A percentile compares a stretch with the other conserved stretches of the same genome.
Evolutionary conservation across 2,329 filamentous ascomycete genomes (phyloP).

Genomic region (Ophiostoma triangulosporum): DNA sequence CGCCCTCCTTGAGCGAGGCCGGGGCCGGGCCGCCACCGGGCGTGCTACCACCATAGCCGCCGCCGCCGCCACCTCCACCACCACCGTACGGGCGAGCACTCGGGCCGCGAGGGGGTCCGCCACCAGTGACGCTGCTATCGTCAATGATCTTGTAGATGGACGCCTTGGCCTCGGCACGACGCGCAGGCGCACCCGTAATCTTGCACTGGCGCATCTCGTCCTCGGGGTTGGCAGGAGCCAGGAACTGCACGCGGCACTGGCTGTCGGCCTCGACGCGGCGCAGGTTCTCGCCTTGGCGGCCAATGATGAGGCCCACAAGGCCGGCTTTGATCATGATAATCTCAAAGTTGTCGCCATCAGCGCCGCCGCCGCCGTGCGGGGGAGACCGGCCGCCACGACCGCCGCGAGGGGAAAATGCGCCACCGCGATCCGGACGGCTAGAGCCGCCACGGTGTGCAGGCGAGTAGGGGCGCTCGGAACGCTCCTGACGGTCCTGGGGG

Average conservation of each 20-base stretch:
- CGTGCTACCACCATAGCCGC: conserved; percentile 18
- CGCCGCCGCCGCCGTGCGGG: conserved; percentile 13
- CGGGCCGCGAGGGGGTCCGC: conserved; percentile 12
- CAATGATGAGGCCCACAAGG: conserved; percentile 81
- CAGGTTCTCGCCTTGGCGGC: conserved; percentile 78
- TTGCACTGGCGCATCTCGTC: conserved; percentile 71
- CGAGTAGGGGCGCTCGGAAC: conserved; percentile 20
- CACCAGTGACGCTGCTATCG: conserved; percentile 47
- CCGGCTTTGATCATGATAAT: conserved; percentile 77
- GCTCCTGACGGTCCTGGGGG: conserved; percentile 28
- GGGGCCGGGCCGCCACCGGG: conserved; percentile 23
- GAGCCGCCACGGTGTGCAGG: conserved; percentile 23
- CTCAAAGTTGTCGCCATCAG: conserved; percentile 58
- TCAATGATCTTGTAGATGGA: conserved; percentile 83
- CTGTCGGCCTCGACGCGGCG: conserved; percentile 73
- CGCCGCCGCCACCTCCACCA: conserved; percentile 24
- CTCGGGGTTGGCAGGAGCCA: conserved; percentile 58
- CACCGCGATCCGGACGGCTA: conserved; percentile 18
- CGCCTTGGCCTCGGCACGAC: conserved; percentile 63
- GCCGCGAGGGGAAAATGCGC: conserved; percentile 23
- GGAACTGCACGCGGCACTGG: conserved; percentile 74
- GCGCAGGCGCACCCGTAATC: conserved; percentile 60
- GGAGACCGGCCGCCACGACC: conserved; percentile 16
- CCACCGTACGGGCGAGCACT: conserved; percentile 18
- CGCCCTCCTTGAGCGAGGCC: conserved; percentile 52